Evolutionary conservation across 768 basidiomycete species (phyloP).

Genomic region (Tubosaeta sp.): DNA sequence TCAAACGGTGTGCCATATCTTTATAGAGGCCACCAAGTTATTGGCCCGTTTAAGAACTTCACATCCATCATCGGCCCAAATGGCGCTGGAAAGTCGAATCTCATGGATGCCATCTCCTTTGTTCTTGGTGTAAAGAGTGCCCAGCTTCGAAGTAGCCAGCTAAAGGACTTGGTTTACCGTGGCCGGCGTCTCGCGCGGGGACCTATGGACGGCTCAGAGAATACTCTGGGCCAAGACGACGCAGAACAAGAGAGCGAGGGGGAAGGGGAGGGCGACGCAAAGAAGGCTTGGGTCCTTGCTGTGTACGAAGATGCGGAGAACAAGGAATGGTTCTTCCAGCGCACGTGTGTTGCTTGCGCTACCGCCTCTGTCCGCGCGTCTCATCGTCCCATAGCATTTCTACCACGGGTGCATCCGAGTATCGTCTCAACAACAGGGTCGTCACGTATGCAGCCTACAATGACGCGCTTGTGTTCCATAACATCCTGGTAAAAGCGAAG

Average conservation of each 20-base stretch:
- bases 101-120: conserved; percentile 99
- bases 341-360: conserved; percentile 63
- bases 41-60: conserved; percentile 90
- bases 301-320: conserved; percentile 73
- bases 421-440: conserved; percentile 74
- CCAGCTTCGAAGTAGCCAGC: conserved; percentile 86
- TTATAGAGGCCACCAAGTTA: conserved; percentile 70
- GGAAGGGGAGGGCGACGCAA: conserved; percentile 75
- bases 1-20: conserved; percentile 4
- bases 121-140: conserved; percentile 95
- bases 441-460: conserved; percentile 92
- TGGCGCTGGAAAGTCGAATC: conserved; percentile 97
- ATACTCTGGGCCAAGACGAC: conserved; percentile 40
- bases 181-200: conserved; percentile 66
- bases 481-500: conserved; percentile 97
- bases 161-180: conserved; percentile 95
- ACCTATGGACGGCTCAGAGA: conserved; percentile 40
- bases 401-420: conserved; percentile 82
- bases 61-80: conserved; percentile 97
- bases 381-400: conserved; percentile 60
- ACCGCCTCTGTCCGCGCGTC: not conserved
- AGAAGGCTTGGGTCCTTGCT: conserved; percentile 94
- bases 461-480: conserved; percentile 77
- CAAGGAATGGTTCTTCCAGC: conserved; percentile 87
- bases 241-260: conserved; percentile 48